phyloP scores from a whole-genome alignment of 2,329 filamentous ascomycete genomes.

The Albifimbria verrucaria region DNA sequence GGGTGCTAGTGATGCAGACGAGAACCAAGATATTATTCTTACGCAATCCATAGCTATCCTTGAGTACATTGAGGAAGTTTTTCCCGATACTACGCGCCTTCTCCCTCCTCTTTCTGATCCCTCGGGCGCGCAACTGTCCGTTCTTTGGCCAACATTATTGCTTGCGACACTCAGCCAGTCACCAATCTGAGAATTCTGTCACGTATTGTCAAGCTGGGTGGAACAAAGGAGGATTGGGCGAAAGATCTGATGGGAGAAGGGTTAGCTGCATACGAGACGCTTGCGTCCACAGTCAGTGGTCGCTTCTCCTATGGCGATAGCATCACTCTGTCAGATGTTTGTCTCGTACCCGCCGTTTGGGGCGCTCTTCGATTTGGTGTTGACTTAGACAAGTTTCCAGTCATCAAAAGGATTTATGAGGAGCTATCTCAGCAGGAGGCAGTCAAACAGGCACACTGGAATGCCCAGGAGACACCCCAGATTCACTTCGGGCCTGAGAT shows the following conservation, averaged over 20 bases:
- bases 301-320: conserved; percentile 53
- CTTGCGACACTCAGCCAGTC: conserved; percentile 56
- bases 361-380: conserved; percentile 51
- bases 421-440: conserved; percentile 45
- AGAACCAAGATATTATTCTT: conserved; percentile 34
- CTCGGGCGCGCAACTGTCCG: conserved; percentile 46
- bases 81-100: conserved; percentile 35
- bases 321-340: conserved; percentile 56
- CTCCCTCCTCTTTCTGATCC: conserved; percentile 46
- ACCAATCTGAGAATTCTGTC: conserved; percentile 55
- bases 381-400: conserved; percentile 46
- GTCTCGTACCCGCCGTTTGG: conserved; percentile 56
- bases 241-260: conserved; percentile 48
- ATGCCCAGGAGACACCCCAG: conserved; percentile 46
- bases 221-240: conserved; percentile 46
- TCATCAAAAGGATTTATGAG: conserved; percentile 40
- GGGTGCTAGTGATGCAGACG: conserved; percentile 1
- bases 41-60: conserved; percentile 58
- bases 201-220: conserved; percentile 41
- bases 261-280: conserved; percentile 53
- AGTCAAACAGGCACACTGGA: conserved; percentile 51
- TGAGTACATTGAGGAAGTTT: conserved; percentile 58
- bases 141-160: conserved; percentile 51
- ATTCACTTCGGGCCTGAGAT: too few relatives aligned
- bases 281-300: conserved; percentile 37